Evolutionary conservation across 2,329 filamentous ascomycete genomes (phyloP).

Genomic region (Claviceps spartinae): DNA sequence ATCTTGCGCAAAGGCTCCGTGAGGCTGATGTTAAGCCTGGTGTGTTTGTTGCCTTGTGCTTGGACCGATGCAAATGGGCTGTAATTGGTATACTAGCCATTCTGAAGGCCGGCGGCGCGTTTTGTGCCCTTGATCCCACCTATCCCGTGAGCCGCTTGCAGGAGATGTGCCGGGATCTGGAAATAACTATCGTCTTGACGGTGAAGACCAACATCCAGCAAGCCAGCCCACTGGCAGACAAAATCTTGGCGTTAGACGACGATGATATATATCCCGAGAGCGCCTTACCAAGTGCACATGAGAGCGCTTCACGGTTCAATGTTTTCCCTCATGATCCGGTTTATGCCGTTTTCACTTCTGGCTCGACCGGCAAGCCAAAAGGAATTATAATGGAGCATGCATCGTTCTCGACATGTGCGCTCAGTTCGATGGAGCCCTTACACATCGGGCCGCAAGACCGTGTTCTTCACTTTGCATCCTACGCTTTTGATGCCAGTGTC

Average conservation of each 20-base stretch:
- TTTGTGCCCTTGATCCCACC: slow-evolving; percentile 17
- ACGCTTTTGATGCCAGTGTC: slow-evolving; percentile 9
- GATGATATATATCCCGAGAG: too few species aligned
- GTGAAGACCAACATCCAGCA: not conserved
- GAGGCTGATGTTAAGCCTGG: not conserved
- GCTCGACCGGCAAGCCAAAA: slow-evolving; percentile 38
- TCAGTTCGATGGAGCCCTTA: not conserved
- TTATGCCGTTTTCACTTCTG: slow-evolving; percentile 37
- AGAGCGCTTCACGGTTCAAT: not conserved
- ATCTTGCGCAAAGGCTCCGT: not conserved
- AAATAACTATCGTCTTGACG: not conserved
- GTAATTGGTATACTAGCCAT: slow-evolving; percentile 16
- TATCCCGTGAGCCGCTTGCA: slow-evolving; percentile 3
- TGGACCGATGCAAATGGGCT: slow-evolving; percentile 14
- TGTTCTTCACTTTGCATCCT: slow-evolving; percentile 8
- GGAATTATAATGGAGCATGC: slow-evolving; percentile 11
- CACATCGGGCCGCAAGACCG: not conserved
- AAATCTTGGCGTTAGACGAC: too few species aligned
- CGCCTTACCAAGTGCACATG: too few species aligned
- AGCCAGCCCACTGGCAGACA: not conserved
- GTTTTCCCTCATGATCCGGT: not conserved
- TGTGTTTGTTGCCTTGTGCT: slow-evolving; percentile 12
- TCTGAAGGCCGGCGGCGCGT: slow-evolving; percentile 19
- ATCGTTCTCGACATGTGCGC: slow-evolving; percentile 2
- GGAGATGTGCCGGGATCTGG: slow-evolving; percentile 2